Base-by-base conservation (phyloP, 2,329 filamentous ascomycete genomes). In the Clarireedia monteithiana region DNA sequence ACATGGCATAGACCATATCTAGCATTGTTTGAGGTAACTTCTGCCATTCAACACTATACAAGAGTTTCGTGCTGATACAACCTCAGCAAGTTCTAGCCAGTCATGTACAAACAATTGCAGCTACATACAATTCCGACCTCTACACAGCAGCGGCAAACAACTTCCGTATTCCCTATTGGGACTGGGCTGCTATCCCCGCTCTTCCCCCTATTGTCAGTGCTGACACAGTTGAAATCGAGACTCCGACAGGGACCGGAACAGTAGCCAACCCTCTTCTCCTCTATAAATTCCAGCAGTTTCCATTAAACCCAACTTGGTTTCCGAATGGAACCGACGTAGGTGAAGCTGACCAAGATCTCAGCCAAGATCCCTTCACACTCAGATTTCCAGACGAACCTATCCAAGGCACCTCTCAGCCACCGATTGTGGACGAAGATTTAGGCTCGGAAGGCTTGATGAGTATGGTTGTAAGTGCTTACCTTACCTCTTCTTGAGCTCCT, bases 1-100 rank as follows among this genome's bases (percentile, higher is more conserved):
- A 62, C 53, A 15, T 82, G 78, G 80, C 80, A 83, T 65, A 75
- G 79, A 12, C 74, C 78, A 3, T 82, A 78, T 58, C 62, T 81
- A 34, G 69, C 74, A 3, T 69, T 82, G 7, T 81, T 73, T 53
- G 80, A 83, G 77, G 30, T 34, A 34, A 14, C 3, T 1, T 34
- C 30, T 12, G 12, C 3, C 2, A 14, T 34, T 34, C 9, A 34
- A 12, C 10, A 12, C 5, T 34, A 34, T 34, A 10, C 4, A 12
- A 34, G 12, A 4, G 10, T 34, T 12, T 34, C 30, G 10, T 34
- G 30, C 30, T 34, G 9, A 34, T 34, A 27, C 10, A 34, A 12
- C 12, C 30, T 10, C 30, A 34, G 30, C 80, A 83, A 76, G 64
- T 71, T n/a, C 69, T 83, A 10, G 75, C 76, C 39, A 61, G 66